Evolutionary conservation across 148 eudicot genomes (phyloP).

Genomic region (Camellia japonica): DNA sequence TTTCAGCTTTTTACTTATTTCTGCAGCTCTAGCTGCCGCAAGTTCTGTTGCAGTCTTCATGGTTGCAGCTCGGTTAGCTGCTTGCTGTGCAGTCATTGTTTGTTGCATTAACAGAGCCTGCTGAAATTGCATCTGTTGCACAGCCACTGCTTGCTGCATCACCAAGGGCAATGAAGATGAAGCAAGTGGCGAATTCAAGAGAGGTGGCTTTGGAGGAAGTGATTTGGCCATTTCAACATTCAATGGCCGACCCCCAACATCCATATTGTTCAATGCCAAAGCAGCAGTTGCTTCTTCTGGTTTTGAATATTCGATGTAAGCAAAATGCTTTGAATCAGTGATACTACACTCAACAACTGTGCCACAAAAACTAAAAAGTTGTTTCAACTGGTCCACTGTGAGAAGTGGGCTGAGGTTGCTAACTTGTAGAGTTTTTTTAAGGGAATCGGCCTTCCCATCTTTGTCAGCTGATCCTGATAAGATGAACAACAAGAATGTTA

Average conservation of each 20-base stretch:
- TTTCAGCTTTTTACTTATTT: constrained; percentile 82
- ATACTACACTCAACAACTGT: constrained; percentile 83
- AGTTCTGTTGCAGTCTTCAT: constrained; percentile 91
- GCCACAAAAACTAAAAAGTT: constrained; percentile 80
- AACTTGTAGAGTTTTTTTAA: constrained; percentile 86
- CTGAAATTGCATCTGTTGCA: constrained; percentile 99
- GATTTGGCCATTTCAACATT: constrained; percentile 99
- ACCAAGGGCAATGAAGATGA: constrained; percentile 78
- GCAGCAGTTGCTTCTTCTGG: constrained; percentile 90
- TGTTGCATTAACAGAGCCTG: constrained; percentile 93
- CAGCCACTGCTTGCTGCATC: constrained; percentile 98
- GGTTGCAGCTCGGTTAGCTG: constrained; percentile 90
- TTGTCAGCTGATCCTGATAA: constrained; percentile 54
- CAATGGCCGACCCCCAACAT: constrained; percentile 83
- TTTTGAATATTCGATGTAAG: constrained; percentile 82
- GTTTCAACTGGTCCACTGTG: constrained; percentile 88
- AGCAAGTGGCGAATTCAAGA: constrained; percentile 32
- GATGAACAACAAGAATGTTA: not conserved
- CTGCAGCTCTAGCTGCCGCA: constrained; percentile 98
- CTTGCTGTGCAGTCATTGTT: constrained; percentile 87
- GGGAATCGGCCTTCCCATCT: constrained; percentile 46
- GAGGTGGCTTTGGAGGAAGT: constrained; percentile 79
- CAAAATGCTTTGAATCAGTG: constrained; percentile 92
- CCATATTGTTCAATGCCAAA: constrained; percentile 82
- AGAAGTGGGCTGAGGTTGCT: constrained; percentile 92